These are phyloP conservation scores for Phytophthora ohioensis DNA, from an alignment of 352 stramenopile genomes.

Conservation along the genomic window DNA sequence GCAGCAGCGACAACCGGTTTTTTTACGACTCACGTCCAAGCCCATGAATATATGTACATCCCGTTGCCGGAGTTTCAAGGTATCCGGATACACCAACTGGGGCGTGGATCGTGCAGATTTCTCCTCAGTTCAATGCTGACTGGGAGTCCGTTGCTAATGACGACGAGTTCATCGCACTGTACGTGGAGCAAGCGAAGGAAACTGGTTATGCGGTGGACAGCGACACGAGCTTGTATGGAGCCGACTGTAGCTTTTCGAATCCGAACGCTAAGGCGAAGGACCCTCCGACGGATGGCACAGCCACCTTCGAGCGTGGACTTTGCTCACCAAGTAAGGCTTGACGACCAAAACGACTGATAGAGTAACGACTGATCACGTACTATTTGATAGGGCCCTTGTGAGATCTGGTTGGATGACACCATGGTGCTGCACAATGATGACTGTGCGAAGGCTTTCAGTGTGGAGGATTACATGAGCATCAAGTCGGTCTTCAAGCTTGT, in stretches of 20 bases:
- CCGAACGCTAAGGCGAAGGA: constrained; percentile 33
- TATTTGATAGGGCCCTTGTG: constrained; percentile 29
- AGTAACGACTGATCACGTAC: background rate
- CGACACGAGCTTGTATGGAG: constrained; percentile 37
- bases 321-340: constrained; percentile 14
- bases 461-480: constrained; percentile 23
- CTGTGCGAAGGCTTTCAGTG: constrained; percentile 26
- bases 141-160: constrained; percentile 32
- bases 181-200: constrained; percentile 21
- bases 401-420: constrained; percentile 42
- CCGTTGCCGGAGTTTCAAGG: constrained; percentile 20
- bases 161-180: constrained; percentile 29
- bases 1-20: background rate
- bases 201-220: constrained; percentile 26
- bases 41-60: constrained; percentile 42
- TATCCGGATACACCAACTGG: constrained; percentile 18
- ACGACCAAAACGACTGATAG: no score
- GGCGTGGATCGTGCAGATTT: constrained; percentile 42
- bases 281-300: constrained; percentile 23
- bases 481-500: constrained; percentile 41
- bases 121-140: constrained; percentile 34
- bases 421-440: constrained; percentile 39
- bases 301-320: constrained; percentile 27
- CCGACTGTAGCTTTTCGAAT: constrained; percentile 38
- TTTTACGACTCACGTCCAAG: constrained; percentile 3